These are phyloP conservation scores for Penicillium flavigenum DNA, from an alignment of 495 filamentous ascomycete genomes.

Conservation along the genomic window DNA sequence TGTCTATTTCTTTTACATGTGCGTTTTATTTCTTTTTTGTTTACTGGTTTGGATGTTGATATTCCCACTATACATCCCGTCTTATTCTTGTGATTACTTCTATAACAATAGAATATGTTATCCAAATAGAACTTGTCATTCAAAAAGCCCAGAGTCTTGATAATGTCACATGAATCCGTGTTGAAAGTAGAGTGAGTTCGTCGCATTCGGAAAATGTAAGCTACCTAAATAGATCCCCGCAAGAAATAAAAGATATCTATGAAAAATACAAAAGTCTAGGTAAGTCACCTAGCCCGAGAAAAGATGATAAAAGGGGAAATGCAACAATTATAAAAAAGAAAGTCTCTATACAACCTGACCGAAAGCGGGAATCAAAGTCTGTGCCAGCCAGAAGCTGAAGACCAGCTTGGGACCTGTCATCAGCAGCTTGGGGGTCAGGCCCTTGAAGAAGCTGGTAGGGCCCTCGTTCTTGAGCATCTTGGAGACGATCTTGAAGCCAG, in stretches of 20 bases:
- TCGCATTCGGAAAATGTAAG: constrained; percentile 8
- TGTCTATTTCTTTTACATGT: not conserved
- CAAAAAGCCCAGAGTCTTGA: not conserved
- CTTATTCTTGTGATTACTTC: constrained; percentile 11
- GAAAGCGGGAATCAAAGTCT: constrained; percentile 81
- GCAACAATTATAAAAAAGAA: constrained; percentile 8
- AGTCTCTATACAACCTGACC: constrained; percentile 54
- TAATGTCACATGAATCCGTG: not conserved
- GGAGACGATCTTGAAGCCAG: constrained; percentile 81
- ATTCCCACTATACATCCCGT: constrained; percentile 14
- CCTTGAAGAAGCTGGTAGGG: constrained; percentile 89
- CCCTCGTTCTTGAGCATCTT: constrained; percentile 94
- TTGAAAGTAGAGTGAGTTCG: constrained; percentile 11
- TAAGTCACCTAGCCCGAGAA: constrained; percentile 3
- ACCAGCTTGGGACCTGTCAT: constrained; percentile 99
- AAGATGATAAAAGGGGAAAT: constrained; percentile 5
- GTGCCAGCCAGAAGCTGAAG: constrained; percentile 99
- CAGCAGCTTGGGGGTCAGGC: constrained; percentile 90
- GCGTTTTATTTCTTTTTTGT: not conserved
- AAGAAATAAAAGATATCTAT: constrained; percentile 19
- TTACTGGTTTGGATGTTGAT: constrained; percentile 7
- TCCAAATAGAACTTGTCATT: not conserved
- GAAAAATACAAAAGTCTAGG: constrained; percentile 16
- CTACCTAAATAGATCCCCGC: constrained; percentile 9
- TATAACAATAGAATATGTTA: constrained; percentile 10